A percentile compares a stretch with the other conserved stretches of the same genome.
Conservation (phyloP, 1,284 basidiomycete species). For the Sphagnurus paluster region DNA sequence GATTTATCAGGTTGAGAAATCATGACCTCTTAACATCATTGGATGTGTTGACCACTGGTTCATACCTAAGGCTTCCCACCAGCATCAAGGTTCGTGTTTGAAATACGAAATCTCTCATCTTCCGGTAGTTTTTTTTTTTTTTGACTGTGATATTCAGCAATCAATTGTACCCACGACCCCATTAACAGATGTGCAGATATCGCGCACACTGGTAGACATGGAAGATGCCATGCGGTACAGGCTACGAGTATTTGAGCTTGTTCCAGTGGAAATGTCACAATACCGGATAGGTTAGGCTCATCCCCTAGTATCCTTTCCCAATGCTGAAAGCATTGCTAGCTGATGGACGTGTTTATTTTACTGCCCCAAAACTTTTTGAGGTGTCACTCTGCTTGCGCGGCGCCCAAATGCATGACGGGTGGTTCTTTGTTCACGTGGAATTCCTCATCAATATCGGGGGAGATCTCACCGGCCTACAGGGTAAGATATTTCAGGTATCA, state of each 20-base stretch:
- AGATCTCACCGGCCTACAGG: conserved; percentile 69
- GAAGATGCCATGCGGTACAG: conserved; percentile 78
- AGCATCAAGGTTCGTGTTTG: conserved; percentile 72
- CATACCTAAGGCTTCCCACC: conserved; percentile 77
- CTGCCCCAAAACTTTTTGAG: conserved; percentile 73
- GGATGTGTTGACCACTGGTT: conserved; percentile 82
- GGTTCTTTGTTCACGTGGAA: conserved; percentile 81
- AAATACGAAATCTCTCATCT: conserved; percentile 14
- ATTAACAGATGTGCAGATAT: conserved; percentile 65
- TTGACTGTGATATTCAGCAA: conserved; percentile 47
- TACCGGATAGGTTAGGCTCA: conserved; percentile 60
- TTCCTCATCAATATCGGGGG: conserved; percentile 78
- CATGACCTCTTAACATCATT: conserved; percentile 89
- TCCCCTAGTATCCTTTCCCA: neutral
- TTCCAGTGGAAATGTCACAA: conserved; percentile 74
- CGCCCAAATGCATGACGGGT: conserved; percentile 63
- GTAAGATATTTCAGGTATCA: conserved; percentile 31
- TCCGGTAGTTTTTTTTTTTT: conserved; percentile 2
- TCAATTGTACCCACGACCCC: conserved; percentile 65
- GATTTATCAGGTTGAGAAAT: conserved; percentile 66
- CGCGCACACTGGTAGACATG: conserved; percentile 66
- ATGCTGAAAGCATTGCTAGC: conserved; percentile 35
- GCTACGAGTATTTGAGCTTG: conserved; percentile 69
- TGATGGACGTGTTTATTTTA: conserved; percentile 79
- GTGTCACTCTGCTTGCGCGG: conserved; percentile 74